A percentile compares a stretch with the other conserved stretches of the same genome.
Evolutionary conservation across 2,329 filamentous ascomycete species (phyloP).

Genomic region (Septoria petroselini): DNA sequence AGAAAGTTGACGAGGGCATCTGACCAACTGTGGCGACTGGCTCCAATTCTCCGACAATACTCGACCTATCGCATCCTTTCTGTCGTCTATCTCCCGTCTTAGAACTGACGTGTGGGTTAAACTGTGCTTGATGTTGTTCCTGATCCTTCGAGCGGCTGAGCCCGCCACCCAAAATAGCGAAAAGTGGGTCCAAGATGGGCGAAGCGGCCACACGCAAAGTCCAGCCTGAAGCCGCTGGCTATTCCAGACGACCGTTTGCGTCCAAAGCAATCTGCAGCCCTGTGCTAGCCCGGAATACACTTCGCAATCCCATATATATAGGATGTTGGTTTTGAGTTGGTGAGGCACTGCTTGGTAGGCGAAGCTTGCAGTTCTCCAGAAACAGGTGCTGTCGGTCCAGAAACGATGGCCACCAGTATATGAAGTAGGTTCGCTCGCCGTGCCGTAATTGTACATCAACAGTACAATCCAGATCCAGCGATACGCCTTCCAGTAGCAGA

Average conservation of each 20-base stretch:
- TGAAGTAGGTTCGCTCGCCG: constrained; percentile 6
- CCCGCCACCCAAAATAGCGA: neutral
- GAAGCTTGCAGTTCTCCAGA: constrained; percentile 6
- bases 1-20: neutral
- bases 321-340: constrained; percentile 14
- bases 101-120: neutral
- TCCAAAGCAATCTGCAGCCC: constrained; percentile 8
- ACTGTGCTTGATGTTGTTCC: constrained; percentile 5
- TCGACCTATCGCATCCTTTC: neutral
- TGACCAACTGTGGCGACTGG: neutral
- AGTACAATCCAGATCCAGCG: neutral
- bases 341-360: constrained; percentile 5
- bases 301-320: neutral
- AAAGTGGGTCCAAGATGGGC: constrained; percentile 5
- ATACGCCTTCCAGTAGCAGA: neutral
- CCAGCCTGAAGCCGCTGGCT: constrained; percentile 1
- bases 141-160: constrained; percentile 10
- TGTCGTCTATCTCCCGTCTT: neutral
- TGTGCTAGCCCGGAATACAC: constrained; percentile 4
- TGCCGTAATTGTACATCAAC: constrained; percentile 5
- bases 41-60: neutral
- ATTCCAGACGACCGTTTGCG: neutral
- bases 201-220: constrained; percentile 4
- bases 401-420: constrained; percentile 1
- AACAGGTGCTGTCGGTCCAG: neutral